Evolutionary conservation across 495 filamentous ascomycete species (phyloP).

Genomic region (Neurospora intermedia): DNA sequence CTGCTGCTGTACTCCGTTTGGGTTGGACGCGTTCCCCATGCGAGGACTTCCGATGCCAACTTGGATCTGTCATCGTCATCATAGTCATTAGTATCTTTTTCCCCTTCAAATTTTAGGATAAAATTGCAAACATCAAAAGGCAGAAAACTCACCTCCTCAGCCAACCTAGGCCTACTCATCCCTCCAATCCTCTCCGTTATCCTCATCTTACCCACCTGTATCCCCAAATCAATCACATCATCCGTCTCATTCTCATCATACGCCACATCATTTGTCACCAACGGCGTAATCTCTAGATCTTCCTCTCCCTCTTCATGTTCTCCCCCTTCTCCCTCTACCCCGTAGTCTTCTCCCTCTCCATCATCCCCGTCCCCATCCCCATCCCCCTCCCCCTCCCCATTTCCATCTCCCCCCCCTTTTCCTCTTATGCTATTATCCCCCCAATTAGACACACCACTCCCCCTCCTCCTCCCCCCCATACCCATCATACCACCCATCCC

Average conservation of each 20-base stretch:
- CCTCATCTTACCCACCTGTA: conserved; percentile 58
- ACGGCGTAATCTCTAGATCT: conserved; percentile 40
- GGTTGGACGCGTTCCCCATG: not conserved
- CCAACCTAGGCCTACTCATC: conserved; percentile 46
- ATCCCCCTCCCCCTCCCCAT: conserved; percentile 5
- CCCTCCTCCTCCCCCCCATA: not conserved
- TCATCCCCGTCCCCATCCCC: conserved; percentile 6
- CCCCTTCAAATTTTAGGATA: too few species aligned
- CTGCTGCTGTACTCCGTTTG: not conserved
- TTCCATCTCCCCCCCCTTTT: not conserved
- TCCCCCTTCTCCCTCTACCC: conserved; percentile 7
- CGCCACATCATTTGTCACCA: conserved; percentile 50
- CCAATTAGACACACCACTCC: not conserved
- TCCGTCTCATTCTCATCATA: conserved; percentile 51
- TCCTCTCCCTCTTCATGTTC: conserved; percentile 37
- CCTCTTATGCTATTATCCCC: not conserved
- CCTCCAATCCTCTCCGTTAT: conserved; percentile 63
- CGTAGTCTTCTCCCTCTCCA: conserved; percentile 18
- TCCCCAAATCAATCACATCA: conserved; percentile 58
- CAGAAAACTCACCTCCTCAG: conserved; percentile 46
- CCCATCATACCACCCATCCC: not conserved
- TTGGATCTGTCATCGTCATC: conserved; percentile 9
- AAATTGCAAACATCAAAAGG: not conserved
- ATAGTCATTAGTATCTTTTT: not conserved
- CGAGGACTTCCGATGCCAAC: conserved; percentile 11